phyloP scores from a whole-genome alignment of 306 rosid species.

The Cucurbita argyrosperma region DNA sequence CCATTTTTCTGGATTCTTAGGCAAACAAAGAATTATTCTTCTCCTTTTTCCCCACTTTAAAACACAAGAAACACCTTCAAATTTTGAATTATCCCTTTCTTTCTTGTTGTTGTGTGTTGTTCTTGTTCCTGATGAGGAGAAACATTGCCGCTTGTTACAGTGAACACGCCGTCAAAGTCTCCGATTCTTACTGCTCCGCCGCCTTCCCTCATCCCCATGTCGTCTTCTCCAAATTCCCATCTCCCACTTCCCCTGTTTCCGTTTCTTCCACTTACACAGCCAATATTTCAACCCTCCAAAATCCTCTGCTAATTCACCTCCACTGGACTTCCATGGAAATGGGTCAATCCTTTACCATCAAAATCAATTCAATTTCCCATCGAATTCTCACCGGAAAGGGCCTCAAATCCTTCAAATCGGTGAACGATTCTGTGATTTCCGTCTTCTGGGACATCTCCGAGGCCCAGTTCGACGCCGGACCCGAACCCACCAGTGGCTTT shows the following conservation, averaged over 20 bases:
- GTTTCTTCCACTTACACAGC: slow-evolving; percentile 41
- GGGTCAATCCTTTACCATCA: slow-evolving; percentile 31
- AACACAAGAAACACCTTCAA: background rate
- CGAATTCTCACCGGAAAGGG: slow-evolving; percentile 26
- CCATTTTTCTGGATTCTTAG: slow-evolving; percentile 13
- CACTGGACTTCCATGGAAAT: slow-evolving; percentile 39
- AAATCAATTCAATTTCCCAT: slow-evolving; percentile 7
- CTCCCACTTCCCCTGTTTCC: slow-evolving; percentile 28
- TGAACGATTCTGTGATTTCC: slow-evolving; percentile 13
- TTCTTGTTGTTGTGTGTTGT: background rate
- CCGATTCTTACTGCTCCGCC: slow-evolving; percentile 78
- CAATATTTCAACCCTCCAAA: slow-evolving; percentile 23
- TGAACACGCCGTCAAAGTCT: slow-evolving; percentile 63
- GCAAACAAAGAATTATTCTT: slow-evolving; percentile 7
- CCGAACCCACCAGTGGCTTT: slow-evolving; percentile 51
- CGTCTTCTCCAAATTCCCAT: slow-evolving; percentile 27
- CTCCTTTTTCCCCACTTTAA: slow-evolving; percentile 1
- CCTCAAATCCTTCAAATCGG: slow-evolving; percentile 11
- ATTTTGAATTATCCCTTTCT: background rate
- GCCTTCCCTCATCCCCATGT: slow-evolving; percentile 31
- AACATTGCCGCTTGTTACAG: slow-evolving; percentile 77
- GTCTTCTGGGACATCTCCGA: slow-evolving; percentile 54
- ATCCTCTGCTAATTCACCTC: slow-evolving; percentile 24
- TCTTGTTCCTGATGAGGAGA: slow-evolving; percentile 26
- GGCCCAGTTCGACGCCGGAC: slow-evolving; percentile 41